phyloP scores from a whole-genome alignment of 768 basidiomycete genomes.

The Suillus spraguei region DNA sequence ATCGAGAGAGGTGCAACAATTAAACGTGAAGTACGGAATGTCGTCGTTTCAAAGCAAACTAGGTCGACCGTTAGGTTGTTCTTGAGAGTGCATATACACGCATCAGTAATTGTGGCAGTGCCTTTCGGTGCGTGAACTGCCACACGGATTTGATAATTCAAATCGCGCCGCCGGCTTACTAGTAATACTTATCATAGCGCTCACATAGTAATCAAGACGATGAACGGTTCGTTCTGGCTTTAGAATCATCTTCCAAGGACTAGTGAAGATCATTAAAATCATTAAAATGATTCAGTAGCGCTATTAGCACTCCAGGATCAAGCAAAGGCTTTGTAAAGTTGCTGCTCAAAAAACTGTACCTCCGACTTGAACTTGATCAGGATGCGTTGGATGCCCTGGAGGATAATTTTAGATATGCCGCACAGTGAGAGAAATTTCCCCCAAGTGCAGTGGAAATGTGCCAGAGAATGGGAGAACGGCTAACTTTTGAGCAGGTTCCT shows the following conservation, averaged over 20 bases:
- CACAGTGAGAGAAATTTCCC: slow-evolving; percentile 87
- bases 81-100: slow-evolving; percentile 10
- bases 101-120: slow-evolving; percentile 10
- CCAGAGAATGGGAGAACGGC: slow-evolving; percentile 80
- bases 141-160: slow-evolving; percentile 4
- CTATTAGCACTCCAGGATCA: slow-evolving; percentile 34
- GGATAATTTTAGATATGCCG: slow-evolving; percentile 60
- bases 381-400: slow-evolving; percentile 45
- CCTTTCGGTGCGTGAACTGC: slow-evolving; percentile 4
- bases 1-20: slow-evolving; percentile 19
- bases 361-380: slow-evolving; percentile 30
- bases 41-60: slow-evolving; percentile 7
- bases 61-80: slow-evolving; percentile 4
- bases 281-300: slow-evolving; percentile 54
- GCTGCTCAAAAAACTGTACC: slow-evolving; percentile 24
- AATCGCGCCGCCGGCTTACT: not conserved
- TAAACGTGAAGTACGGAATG: slow-evolving; percentile 20
- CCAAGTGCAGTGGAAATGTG: slow-evolving; percentile 73
- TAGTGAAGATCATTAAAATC: slow-evolving; percentile 63
- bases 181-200: not conserved
- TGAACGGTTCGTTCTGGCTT: not conserved
- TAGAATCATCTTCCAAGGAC: slow-evolving; percentile 48
- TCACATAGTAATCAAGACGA: not conserved
- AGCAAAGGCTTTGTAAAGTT: slow-evolving; percentile 26
- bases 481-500: slow-evolving; percentile 37